Evolutionary conservation across 169 alveolate species (phyloP).

Genomic region (Plasmodium coatneyi): DNA sequence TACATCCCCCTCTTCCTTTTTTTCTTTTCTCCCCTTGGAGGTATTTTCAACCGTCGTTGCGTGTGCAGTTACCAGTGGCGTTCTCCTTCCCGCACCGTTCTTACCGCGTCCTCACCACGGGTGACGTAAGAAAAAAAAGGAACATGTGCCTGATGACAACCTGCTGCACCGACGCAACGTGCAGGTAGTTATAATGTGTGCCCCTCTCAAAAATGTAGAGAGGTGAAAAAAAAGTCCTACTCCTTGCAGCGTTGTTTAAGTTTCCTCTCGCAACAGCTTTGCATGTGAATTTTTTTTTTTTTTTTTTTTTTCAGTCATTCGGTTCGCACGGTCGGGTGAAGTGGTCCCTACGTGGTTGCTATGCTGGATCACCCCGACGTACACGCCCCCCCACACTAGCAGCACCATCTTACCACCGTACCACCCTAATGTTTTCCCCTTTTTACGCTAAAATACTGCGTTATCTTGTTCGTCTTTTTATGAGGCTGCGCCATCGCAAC

Average conservation of each 20-base stretch:
- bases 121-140: not conserved
- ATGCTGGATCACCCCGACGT: too few species aligned
- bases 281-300: not conserved
- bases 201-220: not conserved
- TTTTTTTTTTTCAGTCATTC: not conserved
- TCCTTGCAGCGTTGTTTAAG: not conserved
- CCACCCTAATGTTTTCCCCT: not conserved
- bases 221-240: not conserved
- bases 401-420: too few species aligned
- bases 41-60: not conserved
- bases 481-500: slow-evolving; percentile 39
- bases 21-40: not conserved
- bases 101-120: not conserved
- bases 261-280: not conserved
- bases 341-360: not conserved
- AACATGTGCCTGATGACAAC: not conserved
- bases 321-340: not conserved
- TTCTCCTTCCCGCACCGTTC: not conserved
- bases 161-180: not conserved
- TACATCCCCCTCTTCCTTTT: not conserved
- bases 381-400: too few species aligned
- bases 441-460: slow-evolving; percentile 30
- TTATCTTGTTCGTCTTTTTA: slow-evolving; percentile 45
- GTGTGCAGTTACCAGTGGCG: not conserved
- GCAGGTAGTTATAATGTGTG: not conserved